These are phyloP conservation scores for Coemansia sp. DNA, from an alignment of 192 early-diverging fungal species.

Conservation along the genomic window DNA sequence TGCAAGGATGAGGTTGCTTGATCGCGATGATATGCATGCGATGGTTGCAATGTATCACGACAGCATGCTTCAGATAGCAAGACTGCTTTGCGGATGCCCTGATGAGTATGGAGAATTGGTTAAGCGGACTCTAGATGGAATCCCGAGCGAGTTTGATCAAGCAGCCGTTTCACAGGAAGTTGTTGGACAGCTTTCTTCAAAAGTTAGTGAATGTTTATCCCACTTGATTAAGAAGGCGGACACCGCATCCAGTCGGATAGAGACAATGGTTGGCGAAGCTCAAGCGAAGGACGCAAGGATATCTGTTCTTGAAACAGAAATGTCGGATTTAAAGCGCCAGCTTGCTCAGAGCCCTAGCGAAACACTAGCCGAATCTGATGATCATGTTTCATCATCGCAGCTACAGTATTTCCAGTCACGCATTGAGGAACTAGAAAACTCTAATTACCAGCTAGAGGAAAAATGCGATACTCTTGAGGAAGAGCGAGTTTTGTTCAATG, in stretches of 20 bases:
- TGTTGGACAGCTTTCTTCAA: neutral
- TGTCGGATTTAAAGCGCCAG: slow-evolving; percentile 7
- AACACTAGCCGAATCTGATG: slow-evolving; percentile 1
- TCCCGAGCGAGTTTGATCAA: neutral
- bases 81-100: neutral
- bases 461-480: slow-evolving; percentile 46
- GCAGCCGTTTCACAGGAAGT: neutral
- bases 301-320: slow-evolving; percentile 5
- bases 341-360: slow-evolving; percentile 2
- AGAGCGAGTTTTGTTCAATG: slow-evolving; percentile 27
- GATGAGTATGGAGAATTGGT: neutral
- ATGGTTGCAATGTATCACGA: slow-evolving; percentile 10
- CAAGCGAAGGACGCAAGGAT: slow-evolving; percentile 10
- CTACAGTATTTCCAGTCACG: slow-evolving; percentile 52
- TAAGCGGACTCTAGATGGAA: neutral
- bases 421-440: slow-evolving; percentile 58
- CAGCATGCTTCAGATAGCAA: slow-evolving; percentile 7
- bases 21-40: slow-evolving; percentile 29
- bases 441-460: slow-evolving; percentile 61
- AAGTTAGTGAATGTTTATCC: neutral
- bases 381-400: slow-evolving; percentile 11
- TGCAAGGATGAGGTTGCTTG: slow-evolving; percentile 35
- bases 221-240: neutral
- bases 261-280: slow-evolving; percentile 1
- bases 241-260: neutral